Evolutionary conservation across 1,284 basidiomycete genomes (phyloP).

Genomic region (Prillingera fragicola): DNA sequence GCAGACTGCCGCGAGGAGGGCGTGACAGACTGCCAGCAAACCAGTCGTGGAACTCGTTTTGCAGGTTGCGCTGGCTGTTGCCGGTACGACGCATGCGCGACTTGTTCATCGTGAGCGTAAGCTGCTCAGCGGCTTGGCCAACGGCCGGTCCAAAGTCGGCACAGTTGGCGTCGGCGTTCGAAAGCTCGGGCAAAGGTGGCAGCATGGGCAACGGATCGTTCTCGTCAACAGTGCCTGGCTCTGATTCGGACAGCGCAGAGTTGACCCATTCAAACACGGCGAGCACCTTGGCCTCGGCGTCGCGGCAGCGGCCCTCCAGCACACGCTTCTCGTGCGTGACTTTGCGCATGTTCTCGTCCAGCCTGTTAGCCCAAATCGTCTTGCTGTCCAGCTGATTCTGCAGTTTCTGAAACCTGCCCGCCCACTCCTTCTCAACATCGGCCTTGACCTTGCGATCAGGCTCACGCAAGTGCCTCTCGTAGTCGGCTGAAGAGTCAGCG

Average conservation of each 20-base stretch:
- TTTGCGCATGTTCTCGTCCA: slow-evolving; percentile 42
- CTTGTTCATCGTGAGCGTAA: slow-evolving; percentile 4
- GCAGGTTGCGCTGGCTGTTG: slow-evolving; percentile 6
- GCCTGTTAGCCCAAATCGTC: slow-evolving; percentile 39
- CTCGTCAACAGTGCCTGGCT: not conserved
- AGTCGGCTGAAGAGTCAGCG: slow-evolving; percentile 30
- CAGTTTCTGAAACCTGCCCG: slow-evolving; percentile 58
- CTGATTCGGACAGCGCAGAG: slow-evolving; percentile 17
- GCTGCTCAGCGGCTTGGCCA: not conserved
- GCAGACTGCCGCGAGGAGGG: slow-evolving; percentile 6
- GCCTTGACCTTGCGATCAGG: slow-evolving; percentile 66
- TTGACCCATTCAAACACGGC: slow-evolving; percentile 43
- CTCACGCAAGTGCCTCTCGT: slow-evolving; percentile 56
- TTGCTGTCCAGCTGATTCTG: slow-evolving; percentile 53
- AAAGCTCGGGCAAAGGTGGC: too few relatives aligned
- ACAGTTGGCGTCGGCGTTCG: not conserved
- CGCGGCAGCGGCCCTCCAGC: slow-evolving; percentile 28
- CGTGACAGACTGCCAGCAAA: slow-evolving; percentile 6
- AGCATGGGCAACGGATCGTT: slow-evolving; percentile 12
- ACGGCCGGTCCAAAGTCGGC: slow-evolving; percentile 14
- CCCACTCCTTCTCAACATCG: slow-evolving; percentile 75
- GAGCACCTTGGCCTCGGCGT: slow-evolving; percentile 38
- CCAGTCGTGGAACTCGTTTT: slow-evolving; percentile 14
- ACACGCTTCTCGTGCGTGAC: slow-evolving; percentile 32
- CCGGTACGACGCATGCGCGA: slow-evolving; percentile 8